These are phyloP conservation scores for Hanseniaspora gamundiae DNA, from an alignment of 1,139 yeast genomes.

Conservation along the genomic window DNA sequence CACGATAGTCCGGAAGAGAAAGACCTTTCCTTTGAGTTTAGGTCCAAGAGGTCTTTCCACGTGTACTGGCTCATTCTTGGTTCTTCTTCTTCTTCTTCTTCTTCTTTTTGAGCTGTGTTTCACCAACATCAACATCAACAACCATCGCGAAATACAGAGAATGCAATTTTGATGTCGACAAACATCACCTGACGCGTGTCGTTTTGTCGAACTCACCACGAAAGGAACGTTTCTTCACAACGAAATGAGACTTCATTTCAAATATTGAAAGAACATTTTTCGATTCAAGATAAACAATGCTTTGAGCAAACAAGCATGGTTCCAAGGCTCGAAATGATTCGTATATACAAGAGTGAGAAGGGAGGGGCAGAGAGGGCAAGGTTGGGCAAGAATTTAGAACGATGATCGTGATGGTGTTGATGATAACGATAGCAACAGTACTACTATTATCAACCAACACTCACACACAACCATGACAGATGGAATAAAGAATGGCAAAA, in stretches of 20 bases:
- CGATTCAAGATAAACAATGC: conserved; percentile 7
- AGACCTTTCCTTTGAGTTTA: conserved; percentile 35
- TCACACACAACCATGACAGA: no score
- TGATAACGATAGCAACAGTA: no score
- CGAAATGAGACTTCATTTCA: conserved; percentile 1
- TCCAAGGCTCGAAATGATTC: no score
- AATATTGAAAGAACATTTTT: neutral
- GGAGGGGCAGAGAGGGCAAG: neutral
- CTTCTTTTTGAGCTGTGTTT: neutral
- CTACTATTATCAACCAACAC: no score
- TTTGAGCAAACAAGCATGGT: neutral
- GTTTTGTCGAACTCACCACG: no score
- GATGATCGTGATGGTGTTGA: no score
- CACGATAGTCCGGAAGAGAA: conserved; percentile 64
- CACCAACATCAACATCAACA: no score
- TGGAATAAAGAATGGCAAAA: conserved; percentile 2
- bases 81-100: neutral
- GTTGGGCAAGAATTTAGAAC: conserved; percentile 1
- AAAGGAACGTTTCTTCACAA: neutral
- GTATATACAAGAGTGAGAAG: neutral
- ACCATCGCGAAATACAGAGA: no score
- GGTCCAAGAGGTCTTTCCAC: conserved; percentile 34
- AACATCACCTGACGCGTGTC: no score
- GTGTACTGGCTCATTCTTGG: conserved; percentile 30
- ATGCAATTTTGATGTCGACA: no score